Evolutionary conservation across 805 yeast genomes (phyloP), one percentile per base, ranked within the genome.

Genomic region (Starmerella ratchasimensis): DNA sequence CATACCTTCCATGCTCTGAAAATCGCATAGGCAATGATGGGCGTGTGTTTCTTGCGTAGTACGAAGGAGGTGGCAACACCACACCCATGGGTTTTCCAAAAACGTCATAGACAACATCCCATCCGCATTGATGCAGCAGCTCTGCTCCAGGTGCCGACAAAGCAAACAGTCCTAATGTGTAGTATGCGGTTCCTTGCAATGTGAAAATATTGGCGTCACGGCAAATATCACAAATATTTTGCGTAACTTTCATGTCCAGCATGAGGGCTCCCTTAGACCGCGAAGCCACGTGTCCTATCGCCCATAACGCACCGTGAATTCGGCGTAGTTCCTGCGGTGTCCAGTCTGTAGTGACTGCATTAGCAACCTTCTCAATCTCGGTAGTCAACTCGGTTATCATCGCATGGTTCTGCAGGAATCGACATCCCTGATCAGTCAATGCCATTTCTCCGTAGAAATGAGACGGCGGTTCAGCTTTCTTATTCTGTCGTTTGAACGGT

Each of bases 371-470:
- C 4, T 33, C 33, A 2, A 46, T 31, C 4, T 15, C 15, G 1
- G 19, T 5, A 15, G 21, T 18, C 10, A 64, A 54, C 13, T 38
- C 44, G 15, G 43, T 44, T 26, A 63, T 52, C 34, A 60, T 55
- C 8, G 71, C 72, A 30, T 65, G 65, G 24, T 68, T 61, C 22
- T 69, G 64, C 33, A 88, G 64, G 34, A 76, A 60, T 19, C 65
- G 64, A 37, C 81, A 64, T 0, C 97, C 97, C 41, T 80, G 88
- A 41, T 71, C 78, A 0, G 95, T 82, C 37, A 76, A 71, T 1
- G 82, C 78, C 33, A 88, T 62, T 49, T 76, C 81, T 13, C 82
- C 80, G 56, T 81, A 83, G 49, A 88, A 80, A 52, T 81, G 86
- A 19, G 68, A 57, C 1, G 84, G 83, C 16, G 49, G 43, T 10